Evolutionary conservation across 2,329 filamentous ascomycete species (phyloP).

Genomic region (Stromatinia cepivora): DNA sequence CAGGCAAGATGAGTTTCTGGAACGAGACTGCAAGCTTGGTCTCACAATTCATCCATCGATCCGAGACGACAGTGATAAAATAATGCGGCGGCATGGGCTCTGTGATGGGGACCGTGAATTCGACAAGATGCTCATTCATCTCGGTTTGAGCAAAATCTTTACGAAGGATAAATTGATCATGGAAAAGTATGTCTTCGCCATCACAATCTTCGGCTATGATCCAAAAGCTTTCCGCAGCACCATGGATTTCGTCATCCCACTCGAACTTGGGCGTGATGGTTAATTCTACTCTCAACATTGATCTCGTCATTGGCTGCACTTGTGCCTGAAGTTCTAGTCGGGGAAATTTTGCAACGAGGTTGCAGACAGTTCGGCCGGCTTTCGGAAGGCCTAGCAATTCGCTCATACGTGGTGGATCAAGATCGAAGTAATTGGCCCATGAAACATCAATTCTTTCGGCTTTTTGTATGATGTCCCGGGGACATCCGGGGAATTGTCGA

Average conservation of each 20-base stretch:
- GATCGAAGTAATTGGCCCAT: conserved; percentile 91
- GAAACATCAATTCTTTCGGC: conserved; percentile 92
- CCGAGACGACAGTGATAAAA: conserved; percentile 92
- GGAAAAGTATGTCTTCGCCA: conserved; percentile 91
- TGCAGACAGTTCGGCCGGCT: conserved; percentile 81
- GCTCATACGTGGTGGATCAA: conserved; percentile 94
- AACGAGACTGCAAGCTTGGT: conserved; percentile 92
- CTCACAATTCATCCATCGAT: conserved; percentile 98
- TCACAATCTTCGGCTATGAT: conserved; percentile 97
- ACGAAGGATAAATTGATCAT: conserved; percentile 89
- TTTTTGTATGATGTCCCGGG: conserved; percentile 84
- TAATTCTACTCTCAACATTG: conserved; percentile 86
- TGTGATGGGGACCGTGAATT: conserved; percentile 94
- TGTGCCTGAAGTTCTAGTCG: conserved; percentile 89
- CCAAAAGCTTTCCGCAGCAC: conserved; percentile 90
- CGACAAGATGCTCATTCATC: conserved; percentile 88
- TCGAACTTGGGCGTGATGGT: conserved; percentile 92
- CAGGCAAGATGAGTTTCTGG: conserved; percentile 89
- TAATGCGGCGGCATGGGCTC: conserved; percentile 99
- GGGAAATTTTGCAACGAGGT: conserved; percentile 87
- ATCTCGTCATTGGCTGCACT: conserved; percentile 91
- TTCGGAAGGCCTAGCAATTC: conserved; percentile 89
- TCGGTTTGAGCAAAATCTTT: conserved; percentile 85
- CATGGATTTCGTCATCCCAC: conserved; percentile 91
- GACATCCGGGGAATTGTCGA: conserved; percentile 81